Base-by-base conservation (phyloP, 2,329 filamentous ascomycete genomes). In the Fusarium stilboides region DNA sequence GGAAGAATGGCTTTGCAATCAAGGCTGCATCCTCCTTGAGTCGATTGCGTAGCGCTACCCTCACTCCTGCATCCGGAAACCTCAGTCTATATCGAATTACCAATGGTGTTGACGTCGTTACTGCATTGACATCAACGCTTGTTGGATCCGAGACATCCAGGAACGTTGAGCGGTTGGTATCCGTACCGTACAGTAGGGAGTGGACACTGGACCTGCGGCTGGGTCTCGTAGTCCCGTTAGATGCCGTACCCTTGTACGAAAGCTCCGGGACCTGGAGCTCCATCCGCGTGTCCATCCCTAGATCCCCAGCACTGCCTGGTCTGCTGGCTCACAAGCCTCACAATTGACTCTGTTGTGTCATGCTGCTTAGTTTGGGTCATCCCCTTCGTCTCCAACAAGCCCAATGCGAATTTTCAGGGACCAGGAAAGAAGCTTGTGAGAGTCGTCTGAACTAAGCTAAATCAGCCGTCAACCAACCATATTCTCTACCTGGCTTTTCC, bases 81-180 rank as follows among this genome's bases (percentile, higher is more conserved):
- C 47, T 45, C 43, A 26, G 19, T n/a, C 43, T 33, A 42, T 34
- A 45, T 31, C 37, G 26, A 17, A 31, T 10, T 40, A 17, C 14
- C 20, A 43, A 42, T 57, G 42, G 24, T 31, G 31, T 62, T 44
- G 56, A 51, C 44, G 51, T 54, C 33, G 56, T 56, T 50, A 26
- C 28, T 50, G 36, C 19, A 44, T 57, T 49, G 55, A 70, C 49
- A 67, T 70, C 53, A 55, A 60, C 13, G n/a, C 33, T 54, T 53
- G 36, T 65, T 59, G 60, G 52, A 34, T 36, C 53, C 50, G 47
- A 70, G 66, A 63, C 57, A 50, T 50, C 33, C 55, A 69, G 51
- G 61, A 53, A 69, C 65, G 66, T 66, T 68, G 62, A 50, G 57
- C 58, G 50, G 63, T 58, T 33, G 51, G 37, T 57, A 34, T 44